Evolutionary conservation across 2,329 filamentous ascomycete genomes (phyloP).

Genomic region (Fusarium brachygibbosum): DNA sequence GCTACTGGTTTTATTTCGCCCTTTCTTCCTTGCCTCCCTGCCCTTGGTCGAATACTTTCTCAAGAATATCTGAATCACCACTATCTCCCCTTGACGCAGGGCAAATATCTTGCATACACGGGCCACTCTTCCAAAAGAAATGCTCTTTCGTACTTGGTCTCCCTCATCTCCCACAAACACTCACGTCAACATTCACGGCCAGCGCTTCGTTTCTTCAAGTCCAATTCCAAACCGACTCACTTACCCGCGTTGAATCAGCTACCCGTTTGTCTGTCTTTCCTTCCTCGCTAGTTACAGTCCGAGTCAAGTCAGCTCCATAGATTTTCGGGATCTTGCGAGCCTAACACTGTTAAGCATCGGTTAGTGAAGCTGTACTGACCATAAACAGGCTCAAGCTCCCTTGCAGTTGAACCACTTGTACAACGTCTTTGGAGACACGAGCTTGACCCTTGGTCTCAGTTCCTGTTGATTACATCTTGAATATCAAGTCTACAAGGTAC

Average conservation of each 20-base stretch:
- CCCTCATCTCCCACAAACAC: conserved; percentile 44
- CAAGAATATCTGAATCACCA: conserved; percentile 47
- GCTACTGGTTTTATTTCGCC: conserved; percentile 33
- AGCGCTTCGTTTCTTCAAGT: conserved; percentile 51
- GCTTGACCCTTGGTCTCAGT: conserved; percentile 39
- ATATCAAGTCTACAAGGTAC: conserved; percentile 33
- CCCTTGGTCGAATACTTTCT: conserved; percentile 32
- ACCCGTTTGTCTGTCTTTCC: conserved; percentile 43
- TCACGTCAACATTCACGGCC: conserved; percentile 44
- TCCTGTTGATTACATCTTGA: conserved; percentile 30
- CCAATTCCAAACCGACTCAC: conserved; percentile 46
- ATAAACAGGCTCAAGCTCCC: conserved; percentile 39
- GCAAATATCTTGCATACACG: conserved; percentile 53
- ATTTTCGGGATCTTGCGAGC: conserved; percentile 21
- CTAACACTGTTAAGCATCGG: conserved; percentile 23
- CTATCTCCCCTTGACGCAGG: conserved; percentile 48
- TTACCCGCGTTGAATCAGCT: conserved; percentile 43
- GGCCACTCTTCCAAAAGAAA: conserved; percentile 53
- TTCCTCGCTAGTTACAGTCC: conserved; percentile 17
- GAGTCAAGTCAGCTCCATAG: conserved; percentile 23
- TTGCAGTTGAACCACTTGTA: conserved; percentile 36
- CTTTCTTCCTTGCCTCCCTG: conserved; percentile 43
- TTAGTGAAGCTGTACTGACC: conserved; percentile 39
- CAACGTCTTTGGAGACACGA: conserved; percentile 29
- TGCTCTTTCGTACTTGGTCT: conserved; percentile 49